These are phyloP conservation scores for Apiospora aurea DNA, from an alignment of 2,329 filamentous ascomycete genomes.

Conservation along the genomic window DNA sequence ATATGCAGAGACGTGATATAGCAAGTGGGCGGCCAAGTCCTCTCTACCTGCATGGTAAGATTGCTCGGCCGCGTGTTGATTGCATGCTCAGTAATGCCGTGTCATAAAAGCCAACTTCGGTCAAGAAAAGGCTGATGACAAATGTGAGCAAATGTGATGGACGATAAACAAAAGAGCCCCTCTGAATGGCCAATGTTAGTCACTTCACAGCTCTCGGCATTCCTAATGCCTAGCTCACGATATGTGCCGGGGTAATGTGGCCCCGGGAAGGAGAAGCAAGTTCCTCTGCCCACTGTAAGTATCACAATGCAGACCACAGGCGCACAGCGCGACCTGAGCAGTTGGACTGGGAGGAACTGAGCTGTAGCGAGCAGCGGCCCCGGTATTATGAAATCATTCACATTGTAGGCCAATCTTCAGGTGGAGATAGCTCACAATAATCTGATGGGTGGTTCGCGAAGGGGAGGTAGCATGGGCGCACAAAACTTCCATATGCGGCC, in stretches of 20 bases:
- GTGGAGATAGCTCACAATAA: background rate
- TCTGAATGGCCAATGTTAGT: background rate
- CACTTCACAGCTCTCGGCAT: background rate
- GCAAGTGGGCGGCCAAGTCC: constrained; percentile 3
- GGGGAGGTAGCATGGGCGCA: constrained; percentile 4
- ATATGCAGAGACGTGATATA: background rate
- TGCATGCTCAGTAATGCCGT: constrained; percentile 6
- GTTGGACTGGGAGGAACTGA: background rate
- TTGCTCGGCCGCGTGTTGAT: constrained; percentile 9
- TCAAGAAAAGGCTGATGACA: constrained; percentile 1
- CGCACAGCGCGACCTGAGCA: background rate
- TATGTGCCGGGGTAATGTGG: constrained; percentile 5
- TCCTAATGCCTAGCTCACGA: background rate
- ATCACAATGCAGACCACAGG: background rate
- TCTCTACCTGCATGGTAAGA: constrained; percentile 8
- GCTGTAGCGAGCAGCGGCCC: background rate
- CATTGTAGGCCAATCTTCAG: background rate
- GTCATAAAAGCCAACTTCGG: background rate
- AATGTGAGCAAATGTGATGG: background rate
- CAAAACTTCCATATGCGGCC: background rate
- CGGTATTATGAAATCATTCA: constrained; percentile 13
- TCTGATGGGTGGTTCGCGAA: background rate
- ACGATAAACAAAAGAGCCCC: background rate
- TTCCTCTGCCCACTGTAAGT: background rate
- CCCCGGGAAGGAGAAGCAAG: background rate